Evolutionary conservation across 371 early-diverging fungal genomes (phyloP), one percentile per base, ranked within the genome.

Genomic region (Nematocida minor): DNA sequence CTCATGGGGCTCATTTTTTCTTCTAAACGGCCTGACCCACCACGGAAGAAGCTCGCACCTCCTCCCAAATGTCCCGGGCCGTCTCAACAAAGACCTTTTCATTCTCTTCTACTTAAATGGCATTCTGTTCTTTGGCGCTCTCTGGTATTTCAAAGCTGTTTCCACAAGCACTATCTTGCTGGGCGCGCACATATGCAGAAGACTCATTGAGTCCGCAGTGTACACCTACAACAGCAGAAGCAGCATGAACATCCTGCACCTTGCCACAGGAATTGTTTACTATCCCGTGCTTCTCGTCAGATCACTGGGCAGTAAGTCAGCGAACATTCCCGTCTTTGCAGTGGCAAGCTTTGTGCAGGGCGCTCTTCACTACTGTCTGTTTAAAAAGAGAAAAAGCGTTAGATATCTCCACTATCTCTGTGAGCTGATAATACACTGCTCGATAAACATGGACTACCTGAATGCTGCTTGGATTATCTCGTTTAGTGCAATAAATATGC

Each of bases 81-180:
- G 34, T 4, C 44, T 70, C 4, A 38, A 70, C 44, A 70, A 70
- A 51, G 70, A 70, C 44, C n/a, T 14, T 31, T 70, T 70, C 51
- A 27, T 70, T 27, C 11, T 70, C 16, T 70, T 70, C 70, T 70
- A 70, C 31, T 40, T 70, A n/a, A 55, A 70, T 48, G 70, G 60
- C 7, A 11, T 47, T 1, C 16, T 46, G 9, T 70, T 32, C 38
- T 48, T 51, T 22, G 20, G 7, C 7, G 16, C 60, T 7, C 6
- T 70, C 4, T 47, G 16, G 11, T 18, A 7, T 29, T 6, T 57
- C 9, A 42, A 70, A 16, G 9, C 4, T 9, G 42, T n/a, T 11
- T 46, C 18, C 22, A 22, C 7, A 44, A n/a, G 60, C 48, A 27
- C 62, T 14, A 7, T 11, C 7, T 22, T 70, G 27, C 54, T 70